Conservation (phyloP, 306 rosid species). For the Sechiopsis laciniata region DNA sequence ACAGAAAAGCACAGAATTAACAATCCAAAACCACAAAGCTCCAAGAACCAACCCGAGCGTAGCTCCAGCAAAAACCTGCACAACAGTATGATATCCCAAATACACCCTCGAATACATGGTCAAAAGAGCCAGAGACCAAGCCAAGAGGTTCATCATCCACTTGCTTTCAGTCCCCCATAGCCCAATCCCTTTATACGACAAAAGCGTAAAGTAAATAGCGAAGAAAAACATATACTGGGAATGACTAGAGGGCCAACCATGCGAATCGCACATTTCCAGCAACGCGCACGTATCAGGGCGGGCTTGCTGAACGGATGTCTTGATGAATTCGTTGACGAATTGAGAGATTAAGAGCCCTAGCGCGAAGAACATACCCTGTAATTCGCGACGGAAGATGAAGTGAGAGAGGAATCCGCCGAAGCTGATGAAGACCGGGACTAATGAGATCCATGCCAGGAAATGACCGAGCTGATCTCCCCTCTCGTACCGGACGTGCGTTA, state of each 20-base stretch:
- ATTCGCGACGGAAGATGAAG: conserved; percentile 90
- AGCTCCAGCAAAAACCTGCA: conserved; percentile 90
- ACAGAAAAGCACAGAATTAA: conserved; percentile 33
- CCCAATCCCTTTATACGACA: conserved; percentile 35
- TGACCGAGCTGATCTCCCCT: conserved; percentile 68
- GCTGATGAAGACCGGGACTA: conserved; percentile 77
- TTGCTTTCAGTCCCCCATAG: conserved; percentile 37
- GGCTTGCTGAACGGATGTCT: conserved; percentile 62
- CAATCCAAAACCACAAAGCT: conserved; percentile 75
- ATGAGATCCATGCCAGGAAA: conserved; percentile 79
- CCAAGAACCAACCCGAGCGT: conserved; percentile 59
- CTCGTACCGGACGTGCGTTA: conserved; percentile 70
- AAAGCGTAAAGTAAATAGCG: conserved; percentile 49
- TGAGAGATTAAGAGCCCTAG: conserved; percentile 64
- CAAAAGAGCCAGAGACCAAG: conserved; percentile 54
- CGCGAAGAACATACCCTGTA: conserved; percentile 77
- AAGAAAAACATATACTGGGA: conserved; percentile 91
- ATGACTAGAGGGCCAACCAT: conserved; percentile 97
- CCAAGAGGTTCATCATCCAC: conserved; percentile 25
- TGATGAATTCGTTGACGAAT: conserved; percentile 64
- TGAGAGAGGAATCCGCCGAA: conserved; percentile 80
- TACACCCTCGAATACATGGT: conserved; percentile 79
- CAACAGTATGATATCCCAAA: conserved; percentile 73
- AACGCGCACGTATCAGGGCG: conserved; percentile 72
- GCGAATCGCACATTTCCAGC: conserved; percentile 85